Evolutionary conservation across 1,284 basidiomycete species (phyloP), one percentile per base, ranked within the genome.

Genomic region (Lentinula novae-zelandiae): DNA sequence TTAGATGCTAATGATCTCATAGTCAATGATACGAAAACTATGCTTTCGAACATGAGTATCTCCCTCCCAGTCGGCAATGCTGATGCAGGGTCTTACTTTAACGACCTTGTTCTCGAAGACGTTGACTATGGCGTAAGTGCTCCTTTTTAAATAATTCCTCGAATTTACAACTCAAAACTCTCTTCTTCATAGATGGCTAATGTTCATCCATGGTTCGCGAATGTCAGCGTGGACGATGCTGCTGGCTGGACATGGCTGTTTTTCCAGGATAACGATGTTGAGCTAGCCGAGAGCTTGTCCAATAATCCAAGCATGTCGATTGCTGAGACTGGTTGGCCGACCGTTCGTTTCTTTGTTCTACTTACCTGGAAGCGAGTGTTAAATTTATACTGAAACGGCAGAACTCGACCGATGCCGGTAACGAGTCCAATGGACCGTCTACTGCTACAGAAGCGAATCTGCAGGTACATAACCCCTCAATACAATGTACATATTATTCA

Each of bases 41-140:
- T 79, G 72, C 58, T 90, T 56, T 62, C 71, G 13, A 73, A 75
- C 46, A 68, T 89, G 38, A 63, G 65, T 54, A 75, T 77, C 63
- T 73, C 68, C 15, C 73, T 92, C 48, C 82, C 82, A 0, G 81
- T 95, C 40, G 93, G 93, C 15, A 93, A 84, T 3, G 79, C 87
- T 12, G 92, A 95, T 67, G 92, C 92, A 4, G 92, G 92, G 15
- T 81, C 81, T 51, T 84, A 83, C 71, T 85, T 92, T 76, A 90
- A 89, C 64, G 78, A 71, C 0, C 65, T 78, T 57, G 80, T 94
- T n/a, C 79, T 87, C 0, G 66, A 69, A 9, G 80, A 78, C 1
- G 78, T 86, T 7, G 89, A 93, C 69, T 92, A 83, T 62, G 83
- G 79, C 54, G 78, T 80, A 65, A 34, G 76, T 73, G 3, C 27